A percentile compares a stretch with the other conserved stretches of the same genome.
These are phyloP conservation scores for Gynostemma pentaphyllum DNA, from an alignment of 306 rosid genomes.

Conservation along the genomic window DNA sequence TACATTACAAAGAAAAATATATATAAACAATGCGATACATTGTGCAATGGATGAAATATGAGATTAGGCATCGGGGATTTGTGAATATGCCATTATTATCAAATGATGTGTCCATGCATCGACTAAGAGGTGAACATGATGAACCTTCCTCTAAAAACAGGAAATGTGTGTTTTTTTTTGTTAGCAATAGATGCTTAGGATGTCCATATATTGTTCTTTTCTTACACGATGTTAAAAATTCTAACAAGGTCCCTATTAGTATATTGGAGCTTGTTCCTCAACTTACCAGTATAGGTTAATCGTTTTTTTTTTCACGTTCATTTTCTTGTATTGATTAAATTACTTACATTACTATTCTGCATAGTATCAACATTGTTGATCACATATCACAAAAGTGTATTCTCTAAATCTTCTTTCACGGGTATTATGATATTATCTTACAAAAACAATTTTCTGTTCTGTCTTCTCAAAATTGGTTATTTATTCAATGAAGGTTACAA, in stretches of 20 bases:
- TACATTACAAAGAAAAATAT: background rate
- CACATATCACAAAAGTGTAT: background rate
- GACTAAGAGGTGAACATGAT: background rate
- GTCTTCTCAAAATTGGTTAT: constrained; percentile 4
- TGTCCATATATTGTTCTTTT: background rate
- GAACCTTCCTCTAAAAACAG: background rate
- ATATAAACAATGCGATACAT: background rate
- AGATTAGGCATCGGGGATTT: background rate
- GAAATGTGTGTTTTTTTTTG: background rate
- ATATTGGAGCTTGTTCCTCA: too few relatives aligned
- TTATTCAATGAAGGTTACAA: constrained; percentile 32
- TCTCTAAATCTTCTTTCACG: background rate
- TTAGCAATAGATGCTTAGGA: background rate
- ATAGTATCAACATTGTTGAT: background rate
- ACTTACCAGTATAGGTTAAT: too few relatives aligned
- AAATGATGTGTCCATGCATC: background rate
- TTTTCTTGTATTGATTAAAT: background rate
- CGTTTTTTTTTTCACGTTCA: too few relatives aligned
- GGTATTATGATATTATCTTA: background rate
- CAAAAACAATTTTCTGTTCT: background rate
- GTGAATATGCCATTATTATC: background rate
- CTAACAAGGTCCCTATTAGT: too few relatives aligned
- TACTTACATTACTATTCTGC: background rate
- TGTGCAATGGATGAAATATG: background rate
- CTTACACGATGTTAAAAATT: too few relatives aligned